Evolutionary conservation across 768 basidiomycete genomes (phyloP).

Genomic region (Mrakia hoshinonis): DNA sequence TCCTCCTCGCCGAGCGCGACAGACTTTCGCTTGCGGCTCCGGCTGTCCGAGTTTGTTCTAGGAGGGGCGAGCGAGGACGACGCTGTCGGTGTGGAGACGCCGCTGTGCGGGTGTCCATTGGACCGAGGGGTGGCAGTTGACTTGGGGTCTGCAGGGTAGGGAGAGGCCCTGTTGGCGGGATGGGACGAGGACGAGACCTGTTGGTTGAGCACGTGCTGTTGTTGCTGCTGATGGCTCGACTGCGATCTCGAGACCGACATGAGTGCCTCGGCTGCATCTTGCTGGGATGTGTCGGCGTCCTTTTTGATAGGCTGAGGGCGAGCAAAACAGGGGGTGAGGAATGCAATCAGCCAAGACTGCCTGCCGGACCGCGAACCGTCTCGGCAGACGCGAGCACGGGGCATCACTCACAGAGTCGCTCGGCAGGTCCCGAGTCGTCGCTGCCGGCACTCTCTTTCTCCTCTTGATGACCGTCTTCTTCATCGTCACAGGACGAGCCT

Average conservation of each 20-base stretch:
- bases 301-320: not conserved
- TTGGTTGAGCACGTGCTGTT: not conserved
- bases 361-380: slow-evolving; percentile 9
- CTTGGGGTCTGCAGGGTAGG: too few species aligned
- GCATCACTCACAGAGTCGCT: slow-evolving; percentile 4
- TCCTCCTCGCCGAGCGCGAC: slow-evolving; percentile 1
- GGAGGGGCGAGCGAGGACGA: slow-evolving; percentile 7
- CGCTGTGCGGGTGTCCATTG: not conserved
- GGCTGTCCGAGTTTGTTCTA: not conserved
- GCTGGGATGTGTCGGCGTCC: slow-evolving; percentile 47
- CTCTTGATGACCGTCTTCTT: slow-evolving; percentile 99
- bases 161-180: not conserved
- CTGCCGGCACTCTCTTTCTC: slow-evolving; percentile 91
- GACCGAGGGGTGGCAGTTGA: not conserved
- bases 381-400: slow-evolving; percentile 15
- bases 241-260: slow-evolving; percentile 62
- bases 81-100: not conserved
- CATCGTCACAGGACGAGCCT: slow-evolving; percentile 94
- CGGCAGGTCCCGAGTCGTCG: slow-evolving; percentile 39
- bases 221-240: slow-evolving; percentile 12
- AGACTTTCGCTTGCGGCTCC: not conserved
- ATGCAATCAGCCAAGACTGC: slow-evolving; percentile 2
- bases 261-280: slow-evolving; percentile 80
- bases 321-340: not conserved
- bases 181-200: not conserved